Evolutionary conservation across 2,329 filamentous ascomycete genomes (phyloP).

Genomic region (Sporothrix pseudoabietina): DNA sequence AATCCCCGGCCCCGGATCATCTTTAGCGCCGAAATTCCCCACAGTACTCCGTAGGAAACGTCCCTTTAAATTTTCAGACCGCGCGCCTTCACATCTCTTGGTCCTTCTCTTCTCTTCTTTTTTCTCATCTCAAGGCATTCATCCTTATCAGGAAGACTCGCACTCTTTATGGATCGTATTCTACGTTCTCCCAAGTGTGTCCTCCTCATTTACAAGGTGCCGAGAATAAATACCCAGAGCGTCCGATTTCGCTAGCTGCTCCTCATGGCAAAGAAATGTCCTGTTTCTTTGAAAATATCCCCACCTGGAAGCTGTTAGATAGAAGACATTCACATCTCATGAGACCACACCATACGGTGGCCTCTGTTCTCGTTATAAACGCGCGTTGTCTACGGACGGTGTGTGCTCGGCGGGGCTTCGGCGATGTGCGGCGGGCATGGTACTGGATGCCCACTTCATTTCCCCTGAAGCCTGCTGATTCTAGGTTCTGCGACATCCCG

Average conservation of each 20-base stretch:
- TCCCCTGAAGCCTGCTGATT: background rate
- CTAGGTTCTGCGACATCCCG: background rate
- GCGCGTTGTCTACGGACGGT: background rate
- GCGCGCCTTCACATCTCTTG: constrained; percentile 30
- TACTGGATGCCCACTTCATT: background rate
- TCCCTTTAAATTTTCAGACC: constrained; percentile 8
- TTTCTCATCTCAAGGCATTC: constrained; percentile 62
- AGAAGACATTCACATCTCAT: constrained; percentile 36
- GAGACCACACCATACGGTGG: background rate
- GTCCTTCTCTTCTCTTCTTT: constrained; percentile 36
- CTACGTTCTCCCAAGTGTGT: constrained; percentile 63
- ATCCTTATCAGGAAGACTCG: constrained; percentile 75
- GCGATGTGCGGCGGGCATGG: background rate
- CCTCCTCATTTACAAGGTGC: constrained; percentile 90
- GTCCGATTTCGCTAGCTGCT: constrained; percentile 99
- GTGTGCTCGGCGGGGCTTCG: background rate
- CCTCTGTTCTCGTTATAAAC: background rate
- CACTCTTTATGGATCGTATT: constrained; percentile 32
- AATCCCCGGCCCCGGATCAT: constrained; percentile 31
- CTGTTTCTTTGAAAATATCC: constrained; percentile 16
- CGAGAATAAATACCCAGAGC: constrained; percentile 69
- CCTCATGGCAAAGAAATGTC: constrained; percentile 51
- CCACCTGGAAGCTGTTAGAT: constrained; percentile 38
- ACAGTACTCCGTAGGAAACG: background rate
- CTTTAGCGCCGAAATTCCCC: constrained; percentile 10